Conservation (phyloP, 345 rosid genomes). For the Salix udensis region DNA sequence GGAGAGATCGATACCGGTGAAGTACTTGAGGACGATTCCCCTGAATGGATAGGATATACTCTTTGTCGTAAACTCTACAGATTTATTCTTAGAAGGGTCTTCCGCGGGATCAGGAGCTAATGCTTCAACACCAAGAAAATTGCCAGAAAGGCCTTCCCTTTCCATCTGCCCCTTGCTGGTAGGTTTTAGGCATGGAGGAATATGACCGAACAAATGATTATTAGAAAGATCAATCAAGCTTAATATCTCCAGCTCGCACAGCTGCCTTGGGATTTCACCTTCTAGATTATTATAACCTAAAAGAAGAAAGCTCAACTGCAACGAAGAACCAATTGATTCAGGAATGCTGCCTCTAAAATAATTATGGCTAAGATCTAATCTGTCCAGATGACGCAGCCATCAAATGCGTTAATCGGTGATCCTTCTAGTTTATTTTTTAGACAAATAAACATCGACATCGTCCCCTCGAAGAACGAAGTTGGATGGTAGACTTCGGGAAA, state of each 20-base stretch:
- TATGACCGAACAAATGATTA: background rate
- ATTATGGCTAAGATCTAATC: too few species aligned
- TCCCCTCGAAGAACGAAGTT: too few species aligned
- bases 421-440: constrained; percentile 5
- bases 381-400: background rate
- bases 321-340: too few species aligned
- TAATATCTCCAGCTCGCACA: background rate
- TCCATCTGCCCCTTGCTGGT: background rate
- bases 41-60: background rate
- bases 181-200: background rate
- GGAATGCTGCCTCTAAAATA: too few species aligned
- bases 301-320: too few species aligned
- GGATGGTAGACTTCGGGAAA: constrained; percentile 1
- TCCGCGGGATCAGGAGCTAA: too few species aligned
- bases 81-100: background rate
- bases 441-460: constrained; percentile 13
- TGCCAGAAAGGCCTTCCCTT: too few species aligned
- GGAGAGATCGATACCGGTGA: constrained; percentile 41
- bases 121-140: too few species aligned
- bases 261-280: background rate
- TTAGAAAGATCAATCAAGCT: background rate
- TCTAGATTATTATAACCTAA: background rate
- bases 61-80: background rate
- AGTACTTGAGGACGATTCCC: background rate
- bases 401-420: background rate